Evolutionary conservation across 495 filamentous ascomycete genomes (phyloP).

Genomic region (Cenococcum geophilum): DNA sequence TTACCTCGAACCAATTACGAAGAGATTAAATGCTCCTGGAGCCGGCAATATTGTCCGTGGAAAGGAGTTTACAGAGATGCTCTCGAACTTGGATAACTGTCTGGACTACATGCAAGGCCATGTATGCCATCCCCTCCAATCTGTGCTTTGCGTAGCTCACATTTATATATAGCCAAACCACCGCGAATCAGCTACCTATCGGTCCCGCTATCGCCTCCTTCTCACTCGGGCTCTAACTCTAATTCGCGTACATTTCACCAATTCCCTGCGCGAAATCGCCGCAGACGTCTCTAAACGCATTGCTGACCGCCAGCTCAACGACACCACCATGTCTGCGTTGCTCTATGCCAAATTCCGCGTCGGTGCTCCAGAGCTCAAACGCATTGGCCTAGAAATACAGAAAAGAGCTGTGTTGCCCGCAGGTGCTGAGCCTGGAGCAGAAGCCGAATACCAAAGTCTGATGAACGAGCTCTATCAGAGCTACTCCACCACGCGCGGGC

Average conservation of each 20-base stretch:
- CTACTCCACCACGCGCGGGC: slow-evolving; percentile 52
- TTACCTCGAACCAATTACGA: slow-evolving; percentile 83
- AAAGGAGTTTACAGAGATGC: slow-evolving; percentile 76
- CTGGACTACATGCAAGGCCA: slow-evolving; percentile 83
- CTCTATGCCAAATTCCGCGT: slow-evolving; percentile 74
- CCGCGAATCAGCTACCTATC: slow-evolving; percentile 78
- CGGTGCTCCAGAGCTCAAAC: slow-evolving; percentile 59
- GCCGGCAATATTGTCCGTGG: slow-evolving; percentile 75
- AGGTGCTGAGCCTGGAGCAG: slow-evolving; percentile 55
- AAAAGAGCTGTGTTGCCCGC: slow-evolving; percentile 57
- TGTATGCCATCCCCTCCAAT: slow-evolving; percentile 45
- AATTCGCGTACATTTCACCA: slow-evolving; percentile 80
- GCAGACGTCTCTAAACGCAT: slow-evolving; percentile 65
- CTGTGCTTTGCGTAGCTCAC: slow-evolving; percentile 6
- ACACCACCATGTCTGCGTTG: slow-evolving; percentile 68
- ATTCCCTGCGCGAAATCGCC: slow-evolving; percentile 61
- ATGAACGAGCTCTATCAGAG: slow-evolving; percentile 64
- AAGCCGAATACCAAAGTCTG: slow-evolving; percentile 60
- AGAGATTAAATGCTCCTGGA: slow-evolving; percentile 84
- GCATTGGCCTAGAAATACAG: slow-evolving; percentile 61
- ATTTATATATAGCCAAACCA: slow-evolving; percentile 57
- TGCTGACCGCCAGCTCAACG: slow-evolving; percentile 63
- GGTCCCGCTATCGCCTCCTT: slow-evolving; percentile 61
- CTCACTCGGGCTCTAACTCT: slow-evolving; percentile 69
- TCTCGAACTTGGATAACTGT: slow-evolving; percentile 77